Conservation (phyloP, 352 stramenopile genomes). For the Phytopythium ostracodes region DNA sequence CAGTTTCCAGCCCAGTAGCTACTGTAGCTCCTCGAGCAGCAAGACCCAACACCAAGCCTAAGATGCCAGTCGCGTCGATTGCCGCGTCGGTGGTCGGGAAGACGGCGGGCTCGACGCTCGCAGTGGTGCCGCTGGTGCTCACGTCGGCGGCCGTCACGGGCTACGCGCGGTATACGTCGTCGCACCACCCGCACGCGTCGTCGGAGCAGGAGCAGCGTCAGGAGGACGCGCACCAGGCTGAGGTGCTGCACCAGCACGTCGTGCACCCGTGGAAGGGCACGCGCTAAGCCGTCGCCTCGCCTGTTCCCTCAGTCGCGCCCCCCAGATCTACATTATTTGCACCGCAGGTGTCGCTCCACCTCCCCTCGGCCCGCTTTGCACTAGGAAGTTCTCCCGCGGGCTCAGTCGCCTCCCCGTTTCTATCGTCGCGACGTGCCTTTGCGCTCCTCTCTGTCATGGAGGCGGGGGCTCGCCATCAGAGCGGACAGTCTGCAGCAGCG, state of each 20-base stretch:
- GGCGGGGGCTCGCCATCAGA: neutral
- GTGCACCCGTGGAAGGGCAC: conserved; percentile 65
- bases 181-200: conserved; percentile 34
- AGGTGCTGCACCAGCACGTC: conserved; percentile 55
- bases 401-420: neutral
- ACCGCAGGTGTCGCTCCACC: neutral
- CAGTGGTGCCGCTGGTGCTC: conserved; percentile 56
- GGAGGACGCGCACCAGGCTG: conserved; percentile 18
- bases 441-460: neutral
- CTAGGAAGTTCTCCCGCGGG: neutral
- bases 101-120: conserved; percentile 14
- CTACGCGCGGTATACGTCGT: conserved; percentile 53
- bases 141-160: conserved; percentile 57
- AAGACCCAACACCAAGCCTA: neutral
- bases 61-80: conserved; percentile 36
- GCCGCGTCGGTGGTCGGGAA: conserved; percentile 32
- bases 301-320: neutral
- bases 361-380: neutral
- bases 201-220: conserved; percentile 29
- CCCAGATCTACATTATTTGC: neutral
- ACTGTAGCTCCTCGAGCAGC: neutral
- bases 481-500: too few species aligned
- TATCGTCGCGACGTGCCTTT: neutral
- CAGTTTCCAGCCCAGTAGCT: neutral
- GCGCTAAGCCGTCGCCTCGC: conserved; percentile 22